These are phyloP conservation scores for Deuterostichococcus epilithicus DNA, from an alignment of 139 green algal genomes.

Conservation along the genomic window DNA sequence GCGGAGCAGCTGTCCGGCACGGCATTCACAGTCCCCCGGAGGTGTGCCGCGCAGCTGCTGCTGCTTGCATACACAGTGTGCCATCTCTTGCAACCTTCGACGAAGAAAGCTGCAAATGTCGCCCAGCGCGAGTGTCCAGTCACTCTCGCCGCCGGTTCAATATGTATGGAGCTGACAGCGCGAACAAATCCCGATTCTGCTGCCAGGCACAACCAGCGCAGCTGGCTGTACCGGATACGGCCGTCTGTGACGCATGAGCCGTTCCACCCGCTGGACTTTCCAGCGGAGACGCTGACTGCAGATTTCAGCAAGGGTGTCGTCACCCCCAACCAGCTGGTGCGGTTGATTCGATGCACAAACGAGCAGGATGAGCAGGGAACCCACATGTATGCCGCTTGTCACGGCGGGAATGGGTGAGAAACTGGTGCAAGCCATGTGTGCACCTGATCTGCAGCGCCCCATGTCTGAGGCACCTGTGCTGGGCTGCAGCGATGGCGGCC, in stretches of 20 bases:
- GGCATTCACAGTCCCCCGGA: constrained; percentile 85
- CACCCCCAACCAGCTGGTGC: constrained; percentile 84
- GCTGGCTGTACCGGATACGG: constrained; percentile 91
- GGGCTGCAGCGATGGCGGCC: constrained; percentile 64
- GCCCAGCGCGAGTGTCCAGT: background rate
- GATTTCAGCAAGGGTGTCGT: constrained; percentile 60
- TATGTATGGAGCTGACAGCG: no score
- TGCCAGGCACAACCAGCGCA: constrained; percentile 57
- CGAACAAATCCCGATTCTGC: background rate
- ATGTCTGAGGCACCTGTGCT: background rate
- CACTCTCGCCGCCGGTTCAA: no score
- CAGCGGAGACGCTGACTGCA: constrained; percentile 41
- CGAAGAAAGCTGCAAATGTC: background rate
- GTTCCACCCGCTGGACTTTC: constrained; percentile 66
- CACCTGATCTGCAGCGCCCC: no score
- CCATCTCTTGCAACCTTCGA: background rate
- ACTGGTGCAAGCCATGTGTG: no score
- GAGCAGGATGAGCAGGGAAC: no score
- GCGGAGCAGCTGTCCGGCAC: constrained; percentile 90
- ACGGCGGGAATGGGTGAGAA: no score
- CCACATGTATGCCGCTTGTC: no score
- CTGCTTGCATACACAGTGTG: background rate
- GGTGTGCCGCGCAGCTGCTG: constrained; percentile 23
- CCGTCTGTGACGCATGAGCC: constrained; percentile 86
- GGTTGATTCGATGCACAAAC: no score